Evolutionary conservation across 345 rosid genomes (phyloP).

Genomic region (Boechera stricta): DNA sequence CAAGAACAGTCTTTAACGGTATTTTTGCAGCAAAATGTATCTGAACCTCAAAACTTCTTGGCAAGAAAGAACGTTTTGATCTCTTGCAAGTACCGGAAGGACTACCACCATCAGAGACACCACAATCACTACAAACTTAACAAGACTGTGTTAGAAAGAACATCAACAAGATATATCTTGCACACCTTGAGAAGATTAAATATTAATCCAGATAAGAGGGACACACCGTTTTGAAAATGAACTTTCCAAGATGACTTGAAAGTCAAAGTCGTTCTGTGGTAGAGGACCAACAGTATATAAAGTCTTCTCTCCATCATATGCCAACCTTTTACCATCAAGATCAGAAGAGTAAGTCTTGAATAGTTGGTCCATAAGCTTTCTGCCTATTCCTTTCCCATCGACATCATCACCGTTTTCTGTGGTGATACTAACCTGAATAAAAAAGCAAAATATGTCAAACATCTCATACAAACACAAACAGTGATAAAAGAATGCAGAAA

Average conservation of each 20-base stretch:
- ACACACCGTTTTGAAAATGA: conserved; percentile 61
- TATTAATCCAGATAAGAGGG: conserved; percentile 24
- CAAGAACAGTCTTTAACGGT: conserved; percentile 61
- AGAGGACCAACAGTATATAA: conserved; percentile 82
- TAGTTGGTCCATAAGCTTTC: conserved; percentile 73
- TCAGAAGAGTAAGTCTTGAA: conserved; percentile 70
- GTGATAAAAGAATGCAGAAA: conserved; percentile 18
- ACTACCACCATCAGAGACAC: conserved; percentile 47
- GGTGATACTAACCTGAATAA: conserved; percentile 65
- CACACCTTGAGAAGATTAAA: conserved; percentile 23
- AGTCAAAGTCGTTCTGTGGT: conserved; percentile 65
- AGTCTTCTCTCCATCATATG: conserved; percentile 83
- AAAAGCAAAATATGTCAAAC: background rate
- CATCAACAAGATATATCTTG: conserved; percentile 29
- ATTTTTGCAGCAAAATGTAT: conserved; percentile 64
- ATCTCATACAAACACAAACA: conserved; percentile 21
- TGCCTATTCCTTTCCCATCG: conserved; percentile 68
- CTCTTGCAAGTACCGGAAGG: conserved; percentile 55
- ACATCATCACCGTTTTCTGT: conserved; percentile 60
- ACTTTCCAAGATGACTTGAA: conserved; percentile 70
- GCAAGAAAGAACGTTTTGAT: conserved; percentile 58
- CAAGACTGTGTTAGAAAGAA: background rate
- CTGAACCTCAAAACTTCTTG: conserved; percentile 62
- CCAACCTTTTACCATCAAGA: conserved; percentile 63
- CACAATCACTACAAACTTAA: conserved; percentile 44